Base-by-base conservation (phyloP, 2,329 filamentous ascomycete genomes). In the Microsporum canis region DNA sequence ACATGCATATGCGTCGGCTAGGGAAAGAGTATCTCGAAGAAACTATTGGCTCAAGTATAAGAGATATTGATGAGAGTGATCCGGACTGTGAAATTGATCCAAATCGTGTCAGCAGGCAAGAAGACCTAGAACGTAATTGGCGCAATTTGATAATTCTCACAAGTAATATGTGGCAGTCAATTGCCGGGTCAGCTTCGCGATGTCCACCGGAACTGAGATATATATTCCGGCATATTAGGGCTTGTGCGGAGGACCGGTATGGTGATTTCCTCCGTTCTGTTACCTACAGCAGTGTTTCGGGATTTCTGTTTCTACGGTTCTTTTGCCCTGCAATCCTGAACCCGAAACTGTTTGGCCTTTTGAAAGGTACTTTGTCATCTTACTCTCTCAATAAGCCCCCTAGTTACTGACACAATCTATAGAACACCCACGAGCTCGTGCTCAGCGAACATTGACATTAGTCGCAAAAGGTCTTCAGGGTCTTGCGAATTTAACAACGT, bases 321-420 rank as follows among this genome's bases (percentile, higher is more conserved):
- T 94, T 97, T 69, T 96, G 91, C 70, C 92, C 92, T 2, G 91
- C 92, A n/a, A 91, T 97, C 62, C 79, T 97, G 5, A 96, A 96
- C 64, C 92, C 92, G 0, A 96, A 96, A 74, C 80, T 97, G 12
- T 96, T 96, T 71, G 91, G 91, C 27, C 79, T 97, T 23, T 76
- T 96, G 27, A 86, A 85, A 77, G 84, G 84, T 86, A 57, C 17
- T 14, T 29, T 17, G 12, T 43, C 2, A 29, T 29, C 7, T 36
- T 36, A 6, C 17, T 17, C 6, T 7, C 49, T 33, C 14, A 23
- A n/a, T 27, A 58, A 1, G 31, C 14, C 27, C 10, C 34, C 36
- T 59, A 6, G 33, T n/a, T 5, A 34, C 14, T 55, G 36, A 55
- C n/a, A 5, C 49, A 49, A 33, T 76, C 77, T 72, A 36, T 62